These are phyloP conservation scores for Tritrichomonas foetus DNA, from an alignment of 208 protist species.

Conservation along the genomic window DNA sequence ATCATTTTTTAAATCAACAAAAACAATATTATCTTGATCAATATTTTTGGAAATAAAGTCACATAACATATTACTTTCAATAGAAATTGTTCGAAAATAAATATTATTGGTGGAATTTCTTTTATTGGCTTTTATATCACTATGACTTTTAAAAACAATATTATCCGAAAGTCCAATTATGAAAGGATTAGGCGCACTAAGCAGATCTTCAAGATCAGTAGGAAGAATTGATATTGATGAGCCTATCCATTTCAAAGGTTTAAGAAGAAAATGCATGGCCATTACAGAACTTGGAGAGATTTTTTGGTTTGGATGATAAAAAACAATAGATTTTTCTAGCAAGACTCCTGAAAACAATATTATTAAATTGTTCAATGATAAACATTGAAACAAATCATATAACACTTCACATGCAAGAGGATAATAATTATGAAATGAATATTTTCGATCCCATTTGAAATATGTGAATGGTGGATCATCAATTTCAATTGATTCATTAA, in stretches of 20 bases:
- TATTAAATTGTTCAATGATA: not conserved
- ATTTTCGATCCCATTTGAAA: not conserved
- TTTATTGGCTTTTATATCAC: no score
- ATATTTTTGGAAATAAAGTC: no score
- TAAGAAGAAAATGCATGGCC: not conserved
- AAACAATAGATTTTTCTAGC: not conserved
- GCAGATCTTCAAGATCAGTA: not conserved
- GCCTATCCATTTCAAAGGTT: not conserved
- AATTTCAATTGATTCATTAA: not conserved
- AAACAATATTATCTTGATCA: no score
- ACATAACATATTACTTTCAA: no score
- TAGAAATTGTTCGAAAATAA: no score
- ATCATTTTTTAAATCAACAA: no score
- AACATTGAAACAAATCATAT: not conserved
- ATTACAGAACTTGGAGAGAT: not conserved
- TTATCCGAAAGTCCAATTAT: not conserved
- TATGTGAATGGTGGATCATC: not conserved
- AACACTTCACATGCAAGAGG: not conserved
- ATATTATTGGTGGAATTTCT: no score
- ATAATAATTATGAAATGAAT: not conserved
- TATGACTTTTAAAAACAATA: no score
- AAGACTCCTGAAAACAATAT: not conserved
- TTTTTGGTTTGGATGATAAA: not conserved
- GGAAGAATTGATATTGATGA: not conserved
- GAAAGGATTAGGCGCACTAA: not conserved